These are phyloP conservation scores for Marasmius oreades DNA, from an alignment of 1,284 basidiomycete species.

Conservation along the genomic window DNA sequence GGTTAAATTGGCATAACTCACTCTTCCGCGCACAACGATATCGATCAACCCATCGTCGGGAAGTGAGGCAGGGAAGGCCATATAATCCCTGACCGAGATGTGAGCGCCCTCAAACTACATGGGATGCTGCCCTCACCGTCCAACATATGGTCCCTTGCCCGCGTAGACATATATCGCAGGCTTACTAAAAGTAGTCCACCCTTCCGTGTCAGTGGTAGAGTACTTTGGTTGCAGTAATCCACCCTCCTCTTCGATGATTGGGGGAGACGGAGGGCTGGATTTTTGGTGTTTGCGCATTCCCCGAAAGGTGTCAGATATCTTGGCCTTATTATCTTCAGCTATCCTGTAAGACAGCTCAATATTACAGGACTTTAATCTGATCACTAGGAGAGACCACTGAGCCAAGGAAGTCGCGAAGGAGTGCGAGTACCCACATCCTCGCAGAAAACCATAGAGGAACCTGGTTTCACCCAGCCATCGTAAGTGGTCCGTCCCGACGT, in stretches of 20 bases:
- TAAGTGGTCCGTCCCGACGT: conserved; percentile 83
- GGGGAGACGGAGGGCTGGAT: conserved; percentile 13
- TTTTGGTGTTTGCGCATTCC: conserved; percentile 25
- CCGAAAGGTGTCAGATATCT: conserved; percentile 55
- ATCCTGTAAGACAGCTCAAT: conserved; percentile 72
- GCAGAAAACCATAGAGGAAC: conserved; percentile 82
- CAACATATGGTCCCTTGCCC: conserved; percentile 71
- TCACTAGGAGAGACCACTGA: conserved; percentile 39
- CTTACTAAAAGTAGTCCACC: conserved; percentile 70
- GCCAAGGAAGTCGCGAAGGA: background rate
- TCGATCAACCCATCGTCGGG: conserved; percentile 83
- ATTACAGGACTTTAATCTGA: conserved; percentile 65
- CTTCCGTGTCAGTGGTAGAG: conserved; percentile 43
- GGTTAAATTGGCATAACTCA: conserved; percentile 29
- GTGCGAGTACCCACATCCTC: conserved; percentile 49
- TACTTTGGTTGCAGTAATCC: conserved; percentile 42
- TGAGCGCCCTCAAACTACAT: conserved; percentile 5
- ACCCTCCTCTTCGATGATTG: conserved; percentile 17
- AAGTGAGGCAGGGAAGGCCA: conserved; percentile 83
- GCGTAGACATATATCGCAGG: conserved; percentile 71
- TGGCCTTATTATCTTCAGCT: conserved; percentile 67
- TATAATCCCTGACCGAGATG: conserved; percentile 57
- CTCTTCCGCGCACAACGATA: conserved; percentile 66
- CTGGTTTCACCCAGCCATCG: conserved; percentile 94
- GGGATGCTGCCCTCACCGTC: conserved; percentile 38